These are phyloP conservation scores for Ceratonia siliqua DNA, from an alignment of 306 rosid species.

Conservation along the genomic window DNA sequence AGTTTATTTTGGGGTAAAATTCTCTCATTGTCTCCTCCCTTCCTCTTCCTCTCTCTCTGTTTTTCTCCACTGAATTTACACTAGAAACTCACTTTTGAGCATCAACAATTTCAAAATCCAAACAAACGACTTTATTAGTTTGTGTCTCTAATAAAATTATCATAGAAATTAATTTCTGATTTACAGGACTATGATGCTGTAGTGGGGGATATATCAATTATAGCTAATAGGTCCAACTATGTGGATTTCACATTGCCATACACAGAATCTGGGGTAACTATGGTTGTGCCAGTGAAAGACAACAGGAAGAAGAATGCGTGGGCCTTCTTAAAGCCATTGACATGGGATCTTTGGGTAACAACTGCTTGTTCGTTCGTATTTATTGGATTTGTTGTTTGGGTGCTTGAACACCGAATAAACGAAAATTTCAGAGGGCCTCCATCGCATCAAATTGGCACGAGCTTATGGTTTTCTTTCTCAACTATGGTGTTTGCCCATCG, in stretches of 20 bases:
- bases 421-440: slow-evolving; percentile 59
- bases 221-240: not conserved
- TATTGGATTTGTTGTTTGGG: slow-evolving; percentile 63
- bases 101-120: not conserved
- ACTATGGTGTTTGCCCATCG: slow-evolving; percentile 58
- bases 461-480: slow-evolving; percentile 75
- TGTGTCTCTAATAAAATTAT: no score
- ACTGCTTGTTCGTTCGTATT: slow-evolving; percentile 46
- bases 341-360: slow-evolving; percentile 33
- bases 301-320: slow-evolving; percentile 37
- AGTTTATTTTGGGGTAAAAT: slow-evolving; percentile 55
- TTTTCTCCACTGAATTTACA: not conserved
- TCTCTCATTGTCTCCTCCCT: not conserved
- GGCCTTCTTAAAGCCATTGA: not conserved
- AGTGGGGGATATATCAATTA: slow-evolving; percentile 5
- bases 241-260: slow-evolving; percentile 30
- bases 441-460: slow-evolving; percentile 57
- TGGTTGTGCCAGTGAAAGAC: slow-evolving; percentile 27
- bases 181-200: slow-evolving; percentile 35
- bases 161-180: not conserved
- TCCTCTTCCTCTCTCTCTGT: not conserved
- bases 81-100: no score
- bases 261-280: not conserved
- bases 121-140: no score
- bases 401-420: slow-evolving; percentile 61